Evolutionary conservation across 106 monocot species (phyloP).

Genomic region (Alisma plantagoaquatica): DNA sequence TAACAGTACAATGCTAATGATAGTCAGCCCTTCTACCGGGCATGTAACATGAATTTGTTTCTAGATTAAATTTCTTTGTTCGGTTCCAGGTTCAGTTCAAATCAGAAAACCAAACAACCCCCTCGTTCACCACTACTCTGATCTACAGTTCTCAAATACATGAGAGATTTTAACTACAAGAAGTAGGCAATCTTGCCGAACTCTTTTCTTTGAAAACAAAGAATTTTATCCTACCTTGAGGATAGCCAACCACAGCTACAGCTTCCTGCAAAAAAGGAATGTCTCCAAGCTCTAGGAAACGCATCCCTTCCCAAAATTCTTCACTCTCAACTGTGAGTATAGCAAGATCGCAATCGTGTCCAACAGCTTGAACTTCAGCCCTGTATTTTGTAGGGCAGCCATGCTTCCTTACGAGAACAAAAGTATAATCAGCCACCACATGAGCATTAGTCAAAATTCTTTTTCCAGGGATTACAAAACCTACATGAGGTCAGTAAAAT

Average conservation of each 20-base stretch:
- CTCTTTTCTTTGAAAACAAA: too few species aligned
- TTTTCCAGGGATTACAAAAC: constrained; percentile 73
- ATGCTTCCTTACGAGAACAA: constrained; percentile 98
- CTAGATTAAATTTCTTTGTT: too few species aligned
- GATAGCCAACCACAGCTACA: constrained; percentile 98
- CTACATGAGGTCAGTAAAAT: constrained; percentile 36
- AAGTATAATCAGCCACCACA: constrained; percentile 92
- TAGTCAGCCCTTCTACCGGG: too few species aligned
- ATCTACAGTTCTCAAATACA: too few species aligned
- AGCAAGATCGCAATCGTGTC: constrained; percentile 97
- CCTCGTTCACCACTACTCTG: too few species aligned
- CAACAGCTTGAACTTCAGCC: constrained; percentile 88
- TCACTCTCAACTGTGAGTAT: constrained; percentile 78
- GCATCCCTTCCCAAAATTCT: constrained; percentile 99
- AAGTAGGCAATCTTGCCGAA: too few species aligned
- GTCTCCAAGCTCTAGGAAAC: constrained; percentile 78
- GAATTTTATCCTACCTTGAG: too few species aligned
- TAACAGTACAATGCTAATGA: too few species aligned
- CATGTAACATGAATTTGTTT: too few species aligned
- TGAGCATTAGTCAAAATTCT: constrained; percentile 96
- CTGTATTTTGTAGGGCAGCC: constrained; percentile 93
- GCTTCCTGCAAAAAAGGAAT: constrained; percentile 97
- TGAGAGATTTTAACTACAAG: too few species aligned
- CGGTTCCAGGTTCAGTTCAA: too few species aligned
- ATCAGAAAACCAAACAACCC: too few species aligned